Base-by-base conservation (phyloP, 192 early-diverging fungal species). In the Coemansia sp. region DNA sequence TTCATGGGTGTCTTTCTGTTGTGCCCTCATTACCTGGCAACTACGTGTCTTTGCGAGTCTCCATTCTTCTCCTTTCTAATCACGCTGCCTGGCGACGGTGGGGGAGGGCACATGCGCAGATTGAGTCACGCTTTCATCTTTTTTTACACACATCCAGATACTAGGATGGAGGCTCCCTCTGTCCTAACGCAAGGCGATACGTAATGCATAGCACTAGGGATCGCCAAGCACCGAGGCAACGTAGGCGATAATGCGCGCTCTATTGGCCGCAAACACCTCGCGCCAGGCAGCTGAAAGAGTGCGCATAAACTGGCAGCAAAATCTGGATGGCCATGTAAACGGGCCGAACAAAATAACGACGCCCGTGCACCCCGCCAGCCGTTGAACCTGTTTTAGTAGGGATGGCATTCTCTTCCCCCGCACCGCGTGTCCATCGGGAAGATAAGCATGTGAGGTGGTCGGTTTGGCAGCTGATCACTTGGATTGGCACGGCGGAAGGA, bases 311-410 rank as follows among this genome's bases (percentile, higher is more conserved):
- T 56, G 53, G 53, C 25, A 28, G 31, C 31, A 53, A 6, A n/a
- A 45, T 45, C 43, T 18, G 18, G 31, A 56, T 28, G 31, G 53
- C 11, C 48, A 50, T 23, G 23, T 8, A 56, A 56, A 56, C 53
- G 53, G 53, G 53, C 53, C 53, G 53, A 56, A 56, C n/a, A 56
- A 56, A 56, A 28, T 56, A 34, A 33, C 53, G 53, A 53, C 14
- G 50, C 14, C 26, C 26, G 50, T 31, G 53, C 53, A 33, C 53
- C 53, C 1, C 28, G 52, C 28, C 52, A 33, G 31, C 14, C 2
- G 10, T 34, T 6, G 12, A 50, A 26, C 48, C 48, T 50, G 48
- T 50, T 26, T 26, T 23, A 50, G 12, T 13, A 23, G 23, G 47
- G 42, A 50, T 21, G 48, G 13, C 48, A 12, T 26, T 21, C 45